Conservation (phyloP, 345 rosid genomes). For the Barbarea vulgaris region DNA sequence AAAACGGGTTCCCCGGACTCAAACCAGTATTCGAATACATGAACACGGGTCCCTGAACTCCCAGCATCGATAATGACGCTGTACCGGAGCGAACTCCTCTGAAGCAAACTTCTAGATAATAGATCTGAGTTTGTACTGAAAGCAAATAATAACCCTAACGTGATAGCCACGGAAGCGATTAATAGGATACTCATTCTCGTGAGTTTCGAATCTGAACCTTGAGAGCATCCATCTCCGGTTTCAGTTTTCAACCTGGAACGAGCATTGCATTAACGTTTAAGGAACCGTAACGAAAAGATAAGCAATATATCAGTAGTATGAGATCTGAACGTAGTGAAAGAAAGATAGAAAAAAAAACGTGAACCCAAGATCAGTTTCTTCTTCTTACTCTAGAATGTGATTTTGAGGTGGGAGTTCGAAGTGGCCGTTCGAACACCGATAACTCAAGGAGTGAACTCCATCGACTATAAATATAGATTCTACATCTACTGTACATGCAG, state of each 20-base stretch:
- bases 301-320: background rate
- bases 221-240: slow-evolving; percentile 54
- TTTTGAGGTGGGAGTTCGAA: too few species aligned
- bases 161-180: slow-evolving; percentile 29
- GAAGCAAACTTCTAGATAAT: slow-evolving; percentile 10
- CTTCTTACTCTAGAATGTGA: too few species aligned
- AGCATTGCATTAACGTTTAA: slow-evolving; percentile 62
- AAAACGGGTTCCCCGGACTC: slow-evolving; percentile 43
- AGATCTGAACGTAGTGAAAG: background rate
- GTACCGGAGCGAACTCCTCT: slow-evolving; percentile 31
- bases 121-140: slow-evolving; percentile 30
- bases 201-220: slow-evolving; percentile 33
- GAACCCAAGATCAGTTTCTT: background rate
- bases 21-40: slow-evolving; percentile 49
- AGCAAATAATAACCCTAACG: slow-evolving; percentile 34
- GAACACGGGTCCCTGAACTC: slow-evolving; percentile 75
- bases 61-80: slow-evolving; percentile 73
- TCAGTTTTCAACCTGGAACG: slow-evolving; percentile 43
- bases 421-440: too few species aligned
- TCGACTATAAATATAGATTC: too few species aligned
- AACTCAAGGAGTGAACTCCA: too few species aligned
- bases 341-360: background rate
- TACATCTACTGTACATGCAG: too few species aligned
- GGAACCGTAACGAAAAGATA: background rate
- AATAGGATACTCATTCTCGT: slow-evolving; percentile 35